Evolutionary conservation across 2,329 filamentous ascomycete species (phyloP).

Genomic region (Catunica adiposa): DNA sequence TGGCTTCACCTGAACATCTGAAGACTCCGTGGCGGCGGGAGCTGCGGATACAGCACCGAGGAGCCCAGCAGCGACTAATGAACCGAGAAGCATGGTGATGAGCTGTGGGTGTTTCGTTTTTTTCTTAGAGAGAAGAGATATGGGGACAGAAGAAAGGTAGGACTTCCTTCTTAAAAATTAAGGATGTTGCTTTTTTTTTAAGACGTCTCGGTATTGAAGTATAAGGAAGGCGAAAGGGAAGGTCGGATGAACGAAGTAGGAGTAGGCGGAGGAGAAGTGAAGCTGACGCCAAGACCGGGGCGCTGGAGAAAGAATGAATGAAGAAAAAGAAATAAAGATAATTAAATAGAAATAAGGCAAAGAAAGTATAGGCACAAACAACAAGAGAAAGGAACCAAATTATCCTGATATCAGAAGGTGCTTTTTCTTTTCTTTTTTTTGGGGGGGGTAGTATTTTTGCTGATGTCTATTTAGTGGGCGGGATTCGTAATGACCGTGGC

Average conservation of each 20-base stretch:
- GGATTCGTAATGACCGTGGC: not conserved
- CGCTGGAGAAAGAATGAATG: not conserved
- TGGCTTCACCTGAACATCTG: slow-evolving; percentile 20
- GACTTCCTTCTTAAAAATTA: too few species aligned
- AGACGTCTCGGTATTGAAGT: not conserved
- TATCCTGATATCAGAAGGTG: not conserved
- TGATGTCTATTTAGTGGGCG: not conserved
- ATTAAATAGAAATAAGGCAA: slow-evolving; percentile 2
- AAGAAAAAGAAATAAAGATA: slow-evolving; percentile 1
- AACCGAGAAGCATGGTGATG: slow-evolving; percentile 2
- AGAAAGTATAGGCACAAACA: too few species aligned
- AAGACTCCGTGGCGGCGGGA: not conserved
- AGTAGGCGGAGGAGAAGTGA: not conserved
- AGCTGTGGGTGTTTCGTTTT: too few species aligned
- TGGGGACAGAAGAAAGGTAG: not conserved
- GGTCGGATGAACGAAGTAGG: not conserved
- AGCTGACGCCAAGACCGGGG: slow-evolving; percentile 1
- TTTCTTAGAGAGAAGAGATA: not conserved
- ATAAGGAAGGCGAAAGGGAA: not conserved
- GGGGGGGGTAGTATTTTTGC: not conserved
- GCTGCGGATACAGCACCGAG: slow-evolving; percentile 5
- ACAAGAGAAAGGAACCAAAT: not conserved
- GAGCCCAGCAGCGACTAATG: slow-evolving; percentile 6
- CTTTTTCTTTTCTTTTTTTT: not conserved
- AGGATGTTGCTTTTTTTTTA: too few species aligned